These are phyloP conservation scores for Alternaria brassicae DNA, from an alignment of 2,329 filamentous ascomycete species.

Conservation along the genomic window DNA sequence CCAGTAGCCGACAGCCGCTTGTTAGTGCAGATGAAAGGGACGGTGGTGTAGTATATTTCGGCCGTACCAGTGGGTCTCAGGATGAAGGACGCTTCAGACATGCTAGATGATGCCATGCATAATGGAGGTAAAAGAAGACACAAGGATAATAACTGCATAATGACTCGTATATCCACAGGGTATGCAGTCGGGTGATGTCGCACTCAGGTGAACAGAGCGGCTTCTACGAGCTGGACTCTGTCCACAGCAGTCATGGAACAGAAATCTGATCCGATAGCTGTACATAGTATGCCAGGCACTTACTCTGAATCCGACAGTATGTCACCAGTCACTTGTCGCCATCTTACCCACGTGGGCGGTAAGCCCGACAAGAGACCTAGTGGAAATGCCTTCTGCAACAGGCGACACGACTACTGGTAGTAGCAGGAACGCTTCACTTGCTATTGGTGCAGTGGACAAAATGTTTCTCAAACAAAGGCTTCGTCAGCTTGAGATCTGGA, in stretches of 20 bases:
- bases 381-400: background rate
- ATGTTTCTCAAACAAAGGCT: background rate
- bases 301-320: background rate
- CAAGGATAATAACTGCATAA: constrained; percentile 2
- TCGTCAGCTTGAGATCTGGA: background rate
- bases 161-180: background rate
- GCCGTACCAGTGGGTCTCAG: background rate
- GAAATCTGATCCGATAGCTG: background rate
- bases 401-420: background rate
- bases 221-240: background rate
- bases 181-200: background rate
- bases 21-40: constrained; percentile 14
- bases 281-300: background rate
- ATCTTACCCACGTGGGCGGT: background rate
- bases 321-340: background rate
- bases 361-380: background rate
- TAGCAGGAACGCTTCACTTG: background rate
- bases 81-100: constrained; percentile 23
- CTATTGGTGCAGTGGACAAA: background rate
- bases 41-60: constrained; percentile 17
- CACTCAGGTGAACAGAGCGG: background rate
- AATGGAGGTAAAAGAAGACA: background rate
- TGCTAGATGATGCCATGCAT: background rate
- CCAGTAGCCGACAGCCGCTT: constrained; percentile 27
- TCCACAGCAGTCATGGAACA: background rate